A percentile compares a stretch with the other conserved stretches of the same genome.
Evolutionary conservation across 2,329 filamentous ascomycete species (phyloP).

Genomic region (Penicillium sp.): DNA sequence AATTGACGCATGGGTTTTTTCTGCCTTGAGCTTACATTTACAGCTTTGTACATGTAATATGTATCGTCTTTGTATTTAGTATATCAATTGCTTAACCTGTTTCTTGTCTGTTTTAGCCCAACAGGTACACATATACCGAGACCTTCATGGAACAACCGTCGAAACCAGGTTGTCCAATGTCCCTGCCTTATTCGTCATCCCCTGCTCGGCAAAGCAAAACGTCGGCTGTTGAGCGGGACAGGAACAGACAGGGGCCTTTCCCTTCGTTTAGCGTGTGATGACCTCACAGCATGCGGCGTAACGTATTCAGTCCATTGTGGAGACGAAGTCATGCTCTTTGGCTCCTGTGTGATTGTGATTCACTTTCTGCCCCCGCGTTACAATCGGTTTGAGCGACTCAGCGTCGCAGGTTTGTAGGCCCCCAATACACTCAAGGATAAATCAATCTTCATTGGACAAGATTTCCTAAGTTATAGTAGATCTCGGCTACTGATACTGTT

Average conservation of each 20-base stretch:
- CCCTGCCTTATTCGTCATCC: neutral
- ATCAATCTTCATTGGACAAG: too few relatives aligned
- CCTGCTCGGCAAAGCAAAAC: neutral
- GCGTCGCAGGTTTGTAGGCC: neutral
- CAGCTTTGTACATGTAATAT: too few relatives aligned
- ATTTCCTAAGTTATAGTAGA: neutral
- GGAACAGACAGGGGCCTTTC: neutral
- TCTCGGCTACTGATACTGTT: neutral
- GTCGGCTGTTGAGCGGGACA: neutral
- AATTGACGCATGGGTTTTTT: neutral
- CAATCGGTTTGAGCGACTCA: neutral
- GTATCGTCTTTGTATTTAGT: too few relatives aligned
- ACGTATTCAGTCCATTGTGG: neutral
- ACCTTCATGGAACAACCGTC: too few relatives aligned
- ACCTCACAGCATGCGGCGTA: neutral
- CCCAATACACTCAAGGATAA: too few relatives aligned
- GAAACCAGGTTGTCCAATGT: neutral
- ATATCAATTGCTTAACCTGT: too few relatives aligned
- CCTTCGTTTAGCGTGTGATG: neutral
- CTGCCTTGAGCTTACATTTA: too few relatives aligned
- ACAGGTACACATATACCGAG: too few relatives aligned
- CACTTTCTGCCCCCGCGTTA: neutral
- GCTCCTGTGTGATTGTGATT: neutral
- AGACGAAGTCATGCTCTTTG: neutral
- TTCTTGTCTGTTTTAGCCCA: too few relatives aligned